Conservation (phyloP, 176 grass and related monocot species). For the Eleusine indica region DNA sequence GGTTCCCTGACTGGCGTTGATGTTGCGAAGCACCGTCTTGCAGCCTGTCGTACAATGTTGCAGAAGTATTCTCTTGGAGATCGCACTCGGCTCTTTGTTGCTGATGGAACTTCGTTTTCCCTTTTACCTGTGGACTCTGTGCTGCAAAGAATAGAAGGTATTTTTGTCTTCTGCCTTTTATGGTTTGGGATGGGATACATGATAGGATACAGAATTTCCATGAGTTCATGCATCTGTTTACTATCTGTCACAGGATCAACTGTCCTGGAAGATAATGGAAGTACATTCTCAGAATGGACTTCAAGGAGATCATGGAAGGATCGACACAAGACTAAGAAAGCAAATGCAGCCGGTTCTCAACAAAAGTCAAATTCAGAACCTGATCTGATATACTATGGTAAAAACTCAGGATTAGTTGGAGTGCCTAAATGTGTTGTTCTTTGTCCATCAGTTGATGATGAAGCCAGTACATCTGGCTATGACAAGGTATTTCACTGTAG, state of each 20-base stretch:
- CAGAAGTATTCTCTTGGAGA: slow-evolving; percentile 88
- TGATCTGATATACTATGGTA: slow-evolving; percentile 95
- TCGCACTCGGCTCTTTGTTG: slow-evolving; percentile 80
- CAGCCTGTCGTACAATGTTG: slow-evolving; percentile 91
- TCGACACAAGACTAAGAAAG: slow-evolving; percentile 56
- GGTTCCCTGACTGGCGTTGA: slow-evolving; percentile 96
- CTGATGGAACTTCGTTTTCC: slow-evolving; percentile 87
- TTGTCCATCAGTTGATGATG: slow-evolving; percentile 38
- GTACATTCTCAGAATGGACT: slow-evolving; percentile 68
- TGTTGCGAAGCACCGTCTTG: slow-evolving; percentile 80
- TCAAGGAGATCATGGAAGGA: slow-evolving; percentile 86
- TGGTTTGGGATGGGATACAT: slow-evolving; percentile 3
- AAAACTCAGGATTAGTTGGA: slow-evolving; percentile 84
- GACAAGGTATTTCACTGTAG: slow-evolving; percentile 62
- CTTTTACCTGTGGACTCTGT: slow-evolving; percentile 58
- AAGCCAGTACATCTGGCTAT: slow-evolving; percentile 76
- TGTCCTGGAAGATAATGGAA: slow-evolving; percentile 40
- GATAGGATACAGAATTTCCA: slow-evolving; percentile 11
- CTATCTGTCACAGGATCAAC: slow-evolving; percentile 43
- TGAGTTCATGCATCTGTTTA: slow-evolving; percentile 34
- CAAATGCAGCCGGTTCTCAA: slow-evolving; percentile 46
- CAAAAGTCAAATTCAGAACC: slow-evolving; percentile 58
- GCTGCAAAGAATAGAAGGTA: slow-evolving; percentile 36
- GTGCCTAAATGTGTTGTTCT: slow-evolving; percentile 63
- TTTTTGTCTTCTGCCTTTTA: slow-evolving; percentile 5